A percentile compares a stretch with the other conserved stretches of the same genome.
These are phyloP conservation scores for Trichosporon sp. DNA, from an alignment of 1,284 basidiomycete genomes.

Conservation along the genomic window DNA sequence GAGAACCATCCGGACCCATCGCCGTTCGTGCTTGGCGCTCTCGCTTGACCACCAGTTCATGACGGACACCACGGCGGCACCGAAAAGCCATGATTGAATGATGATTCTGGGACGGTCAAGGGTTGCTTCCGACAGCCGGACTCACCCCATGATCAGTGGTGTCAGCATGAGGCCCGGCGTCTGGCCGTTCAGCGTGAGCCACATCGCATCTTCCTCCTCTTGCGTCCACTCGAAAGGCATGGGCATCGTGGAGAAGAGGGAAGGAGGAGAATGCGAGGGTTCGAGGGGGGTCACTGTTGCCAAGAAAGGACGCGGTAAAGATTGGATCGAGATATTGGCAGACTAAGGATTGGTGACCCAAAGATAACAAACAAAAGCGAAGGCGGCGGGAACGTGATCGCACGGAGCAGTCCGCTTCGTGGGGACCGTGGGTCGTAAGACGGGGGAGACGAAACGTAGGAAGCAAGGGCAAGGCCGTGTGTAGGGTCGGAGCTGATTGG, in stretches of 20 bases:
- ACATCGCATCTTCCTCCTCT: slow-evolving; percentile 17
- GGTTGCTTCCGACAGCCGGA: background rate
- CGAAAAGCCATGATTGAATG: slow-evolving; percentile 25
- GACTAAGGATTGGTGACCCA: slow-evolving; percentile 7
- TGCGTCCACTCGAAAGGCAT: slow-evolving; percentile 19
- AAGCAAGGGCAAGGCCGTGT: background rate
- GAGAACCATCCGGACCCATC: slow-evolving; percentile 18
- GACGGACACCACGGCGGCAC: slow-evolving; percentile 2
- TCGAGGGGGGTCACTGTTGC: background rate
- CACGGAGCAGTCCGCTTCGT: slow-evolving; percentile 7
- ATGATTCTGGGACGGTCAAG: slow-evolving; percentile 22
- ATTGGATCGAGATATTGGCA: background rate
- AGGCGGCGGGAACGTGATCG: background rate
- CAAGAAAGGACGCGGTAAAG: background rate
- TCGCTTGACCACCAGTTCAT: slow-evolving; percentile 25
- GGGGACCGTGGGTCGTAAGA: slow-evolving; percentile 8
- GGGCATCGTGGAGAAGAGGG: background rate
- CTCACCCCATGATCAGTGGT: slow-evolving; percentile 31
- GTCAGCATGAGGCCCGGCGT: slow-evolving; percentile 25
- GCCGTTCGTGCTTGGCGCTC: slow-evolving; percentile 20
- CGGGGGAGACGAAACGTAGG: background rate
- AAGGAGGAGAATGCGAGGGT: background rate
- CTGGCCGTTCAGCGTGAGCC: slow-evolving; percentile 15
- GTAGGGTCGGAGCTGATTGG: slow-evolving; percentile 2
- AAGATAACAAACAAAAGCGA: slow-evolving; percentile 14